Evolutionary conservation across 2,329 filamentous ascomycete genomes (phyloP), one percentile per base, ranked within the genome.

Genomic region (Talaromyces verruculosus): DNA sequence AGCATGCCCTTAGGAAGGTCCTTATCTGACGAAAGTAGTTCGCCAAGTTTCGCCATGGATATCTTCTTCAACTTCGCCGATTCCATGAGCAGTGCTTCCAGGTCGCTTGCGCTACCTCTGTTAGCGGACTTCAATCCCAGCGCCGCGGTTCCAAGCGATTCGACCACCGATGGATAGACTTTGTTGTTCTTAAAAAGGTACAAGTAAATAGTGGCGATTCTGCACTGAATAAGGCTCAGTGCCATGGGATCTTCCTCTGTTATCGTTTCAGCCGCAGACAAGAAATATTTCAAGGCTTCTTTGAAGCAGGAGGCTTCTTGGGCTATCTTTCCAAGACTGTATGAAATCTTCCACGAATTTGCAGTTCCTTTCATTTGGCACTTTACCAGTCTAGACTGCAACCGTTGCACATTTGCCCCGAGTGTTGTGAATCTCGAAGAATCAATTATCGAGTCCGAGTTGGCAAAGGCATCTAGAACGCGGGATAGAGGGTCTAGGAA

Each of bases 41-140:
- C 74, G 1, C 76, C 76, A 65, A 78, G 72, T 70, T 73, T 75
- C 49, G 71, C 72, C 72, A 81, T 78, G 3, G 78, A 71, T 33
- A 75, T 61, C 65, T 81, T 82, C 65, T 81, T 81, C 39, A 82
- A 70, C 66, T 75, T 78, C 3, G 79, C 77, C 28, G 79, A 72
- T 68, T 80, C 78, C 51, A 81, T 71, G 15, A 82, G 69, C 5
- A 82, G 70, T 39, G 81, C 79, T 65, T 82, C 80, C n/a, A 82
- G 67, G 39, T 81, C 80, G 47, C 69, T 71, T 10, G 74, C 65
- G 33, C 73, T 80, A 3, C 80, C 80, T 67, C 76, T 77, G 10
- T 81, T 66, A 30, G 76, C 74, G 35, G 77, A 69, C 17, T 73
- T 75, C 39, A 82, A 67, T 11, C 74, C 71, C 30, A 69, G 67